Evolutionary conservation across 257 asterid genomes (phyloP).

Genomic region (Nicotiana tabacum): DNA sequence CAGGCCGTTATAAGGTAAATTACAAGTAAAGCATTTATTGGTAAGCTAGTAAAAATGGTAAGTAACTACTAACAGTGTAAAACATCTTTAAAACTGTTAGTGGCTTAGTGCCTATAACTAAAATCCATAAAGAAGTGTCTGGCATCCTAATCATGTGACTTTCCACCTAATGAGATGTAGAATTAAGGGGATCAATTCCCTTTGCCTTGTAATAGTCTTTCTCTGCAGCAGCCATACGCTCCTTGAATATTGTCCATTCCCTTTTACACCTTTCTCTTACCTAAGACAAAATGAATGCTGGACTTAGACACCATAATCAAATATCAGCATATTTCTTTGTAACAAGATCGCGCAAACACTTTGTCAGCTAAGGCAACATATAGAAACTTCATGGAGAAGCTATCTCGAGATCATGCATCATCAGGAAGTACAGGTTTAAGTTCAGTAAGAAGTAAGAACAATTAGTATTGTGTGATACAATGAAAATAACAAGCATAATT

Average conservation of each 20-base stretch:
- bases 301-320: not conserved
- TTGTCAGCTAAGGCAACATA: not conserved
- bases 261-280: conserved; percentile 70
- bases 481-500: not conserved
- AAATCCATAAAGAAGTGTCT: not conserved
- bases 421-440: not conserved
- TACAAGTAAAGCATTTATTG: not conserved
- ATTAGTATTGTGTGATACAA: not conserved
- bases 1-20: not conserved
- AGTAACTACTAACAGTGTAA: not conserved
- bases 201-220: conserved; percentile 43
- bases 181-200: conserved; percentile 59
- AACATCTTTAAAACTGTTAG: not conserved
- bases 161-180: conserved; percentile 36
- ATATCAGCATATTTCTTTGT: not conserved
- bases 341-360: not conserved
- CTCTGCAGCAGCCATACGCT: conserved; percentile 70
- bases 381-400: not conserved
- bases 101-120: not conserved
- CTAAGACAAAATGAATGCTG: conserved; percentile 22
- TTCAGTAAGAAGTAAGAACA: not conserved
- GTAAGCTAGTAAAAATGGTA: not conserved
- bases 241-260: conserved; percentile 76
- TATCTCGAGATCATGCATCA: not conserved
- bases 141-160: not conserved